phyloP scores from a whole-genome alignment of 495 filamentous ascomycete species.

The Podospora comata region DNA sequence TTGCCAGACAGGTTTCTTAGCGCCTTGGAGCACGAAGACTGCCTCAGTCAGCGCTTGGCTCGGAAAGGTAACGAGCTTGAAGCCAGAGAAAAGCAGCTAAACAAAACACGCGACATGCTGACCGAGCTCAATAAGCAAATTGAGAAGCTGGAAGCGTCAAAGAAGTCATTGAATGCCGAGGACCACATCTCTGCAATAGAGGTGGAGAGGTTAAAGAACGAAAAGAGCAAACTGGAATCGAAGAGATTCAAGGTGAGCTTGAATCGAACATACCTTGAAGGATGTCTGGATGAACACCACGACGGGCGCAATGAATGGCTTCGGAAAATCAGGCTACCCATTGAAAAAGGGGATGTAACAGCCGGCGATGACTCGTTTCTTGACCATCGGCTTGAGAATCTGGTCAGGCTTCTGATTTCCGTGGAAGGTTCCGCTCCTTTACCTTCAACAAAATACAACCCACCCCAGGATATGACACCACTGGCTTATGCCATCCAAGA shows the following conservation, averaged over 20 bases:
- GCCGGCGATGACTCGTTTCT: neutral
- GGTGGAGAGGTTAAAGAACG: neutral
- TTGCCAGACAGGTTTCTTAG: neutral
- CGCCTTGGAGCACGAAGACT: neutral
- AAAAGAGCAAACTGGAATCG: neutral
- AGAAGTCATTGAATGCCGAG: neutral
- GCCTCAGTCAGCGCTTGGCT: neutral
- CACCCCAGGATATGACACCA: neutral
- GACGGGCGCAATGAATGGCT: neutral
- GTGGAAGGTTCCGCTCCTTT: neutral
- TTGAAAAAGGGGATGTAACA: neutral
- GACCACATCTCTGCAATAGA: neutral
- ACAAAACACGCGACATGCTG: neutral
- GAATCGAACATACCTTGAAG: neutral
- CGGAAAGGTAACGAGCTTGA: neutral
- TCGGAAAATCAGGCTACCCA: neutral
- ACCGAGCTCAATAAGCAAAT: neutral
- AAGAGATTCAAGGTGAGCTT: neutral
- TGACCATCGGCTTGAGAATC: neutral
- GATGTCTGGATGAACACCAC: neutral
- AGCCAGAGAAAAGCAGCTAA: neutral
- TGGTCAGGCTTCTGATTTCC: neutral
- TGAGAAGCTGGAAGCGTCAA: neutral
- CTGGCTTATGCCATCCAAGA: neutral
- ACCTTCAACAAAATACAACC: neutral